Percentiles rank a stretch among this genome's conserved stretches.
phyloP scores from a whole-genome alignment of 768 basidiomycete species.

The Tylopilus felleus region DNA sequence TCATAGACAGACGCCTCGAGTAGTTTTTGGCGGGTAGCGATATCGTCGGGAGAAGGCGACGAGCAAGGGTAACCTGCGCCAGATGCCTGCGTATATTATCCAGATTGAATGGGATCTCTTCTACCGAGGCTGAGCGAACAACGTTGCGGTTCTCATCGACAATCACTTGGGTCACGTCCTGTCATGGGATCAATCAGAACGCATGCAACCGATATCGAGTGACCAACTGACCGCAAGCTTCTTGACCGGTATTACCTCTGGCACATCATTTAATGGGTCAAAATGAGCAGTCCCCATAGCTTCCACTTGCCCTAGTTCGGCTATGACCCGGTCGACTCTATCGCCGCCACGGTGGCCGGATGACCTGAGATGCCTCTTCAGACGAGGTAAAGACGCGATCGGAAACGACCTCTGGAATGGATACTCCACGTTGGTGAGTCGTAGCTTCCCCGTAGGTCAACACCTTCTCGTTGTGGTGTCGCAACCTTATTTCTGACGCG shows the following conservation, averaged over 20 bases:
- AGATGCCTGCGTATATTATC: conserved; percentile 68
- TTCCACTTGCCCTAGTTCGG: conserved; percentile 55
- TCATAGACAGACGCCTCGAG: conserved; percentile 87
- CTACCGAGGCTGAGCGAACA: conserved; percentile 16
- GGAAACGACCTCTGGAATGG: conserved; percentile 50
- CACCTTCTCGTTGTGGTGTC: too few relatives aligned
- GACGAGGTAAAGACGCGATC: conserved; percentile 54
- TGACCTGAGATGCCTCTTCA: conserved; percentile 52
- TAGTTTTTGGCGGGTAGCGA: conserved; percentile 71
- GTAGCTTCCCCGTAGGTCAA: conserved; percentile 36
- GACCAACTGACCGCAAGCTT: conserved; percentile 39
- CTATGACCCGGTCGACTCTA: conserved; percentile 51
- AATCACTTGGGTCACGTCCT: conserved; percentile 20
- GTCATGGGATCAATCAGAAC: neutral
- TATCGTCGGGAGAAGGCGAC: conserved; percentile 63
- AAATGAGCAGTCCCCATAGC: conserved; percentile 37
- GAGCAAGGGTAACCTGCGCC: conserved; percentile 56
- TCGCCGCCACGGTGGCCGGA: conserved; percentile 57
- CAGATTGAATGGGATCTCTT: conserved; percentile 72
- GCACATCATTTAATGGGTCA: conserved; percentile 50
- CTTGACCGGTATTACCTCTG: conserved; percentile 60
- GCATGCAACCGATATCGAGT: neutral
- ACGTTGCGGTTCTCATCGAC: conserved; percentile 19
- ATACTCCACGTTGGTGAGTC: conserved; percentile 47
- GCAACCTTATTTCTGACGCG: conserved; percentile 60